Evolutionary conservation across 73 alveolate species (phyloP).

Genomic region (Breviolum minutum): DNA sequence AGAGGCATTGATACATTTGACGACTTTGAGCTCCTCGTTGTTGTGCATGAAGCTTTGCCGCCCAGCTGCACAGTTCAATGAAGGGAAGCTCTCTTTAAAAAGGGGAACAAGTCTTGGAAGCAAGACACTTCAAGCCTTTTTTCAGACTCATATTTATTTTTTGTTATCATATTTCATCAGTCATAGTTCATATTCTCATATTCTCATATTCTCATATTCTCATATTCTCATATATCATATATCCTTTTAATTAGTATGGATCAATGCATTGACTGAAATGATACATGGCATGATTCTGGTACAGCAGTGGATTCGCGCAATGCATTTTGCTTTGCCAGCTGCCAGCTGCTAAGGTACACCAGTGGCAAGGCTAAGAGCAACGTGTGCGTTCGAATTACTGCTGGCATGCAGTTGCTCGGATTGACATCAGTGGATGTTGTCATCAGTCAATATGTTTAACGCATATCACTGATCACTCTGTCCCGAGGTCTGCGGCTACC

Average conservation of each 20-base stretch:
- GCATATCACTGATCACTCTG: no score
- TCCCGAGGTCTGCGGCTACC: slow-evolving; percentile 37
- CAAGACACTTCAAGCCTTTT: no score
- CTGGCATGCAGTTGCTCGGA: slow-evolving; percentile 73
- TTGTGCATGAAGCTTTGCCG: slow-evolving; percentile 72
- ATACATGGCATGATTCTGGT: no score
- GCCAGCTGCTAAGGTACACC: slow-evolving; percentile 15
- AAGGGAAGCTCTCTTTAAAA: no score
- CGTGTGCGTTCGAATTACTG: slow-evolving; percentile 74
- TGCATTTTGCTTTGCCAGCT: background rate
- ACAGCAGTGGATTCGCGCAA: no score
- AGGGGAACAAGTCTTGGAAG: no score
- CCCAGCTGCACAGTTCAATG: background rate
- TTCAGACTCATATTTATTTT: no score
- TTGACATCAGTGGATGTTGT: background rate
- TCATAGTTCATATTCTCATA: no score
- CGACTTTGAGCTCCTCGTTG: slow-evolving; percentile 83
- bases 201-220: no score
- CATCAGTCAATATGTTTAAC: no score
- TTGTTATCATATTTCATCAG: no score
- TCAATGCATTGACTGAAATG: background rate
- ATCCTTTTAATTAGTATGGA: background rate
- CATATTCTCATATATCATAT: no score
- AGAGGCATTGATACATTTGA: slow-evolving; percentile 66
- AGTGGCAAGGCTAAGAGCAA: slow-evolving; percentile 60